phyloP scores from a whole-genome alignment of 75 land plant species.

The Pinus tabuliformis region DNA sequence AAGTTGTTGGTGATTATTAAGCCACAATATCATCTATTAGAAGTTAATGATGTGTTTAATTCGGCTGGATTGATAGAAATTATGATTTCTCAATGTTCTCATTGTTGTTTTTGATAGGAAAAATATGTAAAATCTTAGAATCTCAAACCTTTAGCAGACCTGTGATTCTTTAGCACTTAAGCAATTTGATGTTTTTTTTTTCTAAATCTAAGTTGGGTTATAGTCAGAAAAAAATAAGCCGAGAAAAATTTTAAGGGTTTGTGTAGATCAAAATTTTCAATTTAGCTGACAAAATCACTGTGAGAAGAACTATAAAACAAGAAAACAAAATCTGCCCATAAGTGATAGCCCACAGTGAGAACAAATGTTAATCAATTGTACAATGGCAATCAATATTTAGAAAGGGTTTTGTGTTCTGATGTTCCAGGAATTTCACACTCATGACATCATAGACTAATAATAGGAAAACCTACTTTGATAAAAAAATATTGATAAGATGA shows the following conservation, averaged over 20 bases:
- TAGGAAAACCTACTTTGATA: background rate
- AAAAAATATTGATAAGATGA: background rate
- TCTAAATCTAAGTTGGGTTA: background rate
- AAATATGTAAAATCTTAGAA: background rate
- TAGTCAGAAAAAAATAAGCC: background rate
- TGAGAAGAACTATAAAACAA: background rate
- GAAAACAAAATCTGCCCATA: background rate
- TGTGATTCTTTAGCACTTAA: background rate
- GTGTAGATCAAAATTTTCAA: background rate
- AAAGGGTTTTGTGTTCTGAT: background rate
- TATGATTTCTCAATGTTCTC: background rate
- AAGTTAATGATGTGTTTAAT: background rate
- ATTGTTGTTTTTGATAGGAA: background rate
- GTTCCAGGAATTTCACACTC: background rate
- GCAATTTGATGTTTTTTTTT: background rate
- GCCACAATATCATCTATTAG: conserved; percentile 1
- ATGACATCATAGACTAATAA: background rate
- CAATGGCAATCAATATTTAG: background rate
- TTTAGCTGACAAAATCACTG: background rate
- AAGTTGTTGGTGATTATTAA: background rate
- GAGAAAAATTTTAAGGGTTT: no score
- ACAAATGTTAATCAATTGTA: background rate
- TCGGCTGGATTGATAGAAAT: background rate
- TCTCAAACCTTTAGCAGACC: background rate
- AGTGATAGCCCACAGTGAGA: background rate